Conservation (phyloP, 2,329 filamentous ascomycete species). For the Fusarium sp. region DNA sequence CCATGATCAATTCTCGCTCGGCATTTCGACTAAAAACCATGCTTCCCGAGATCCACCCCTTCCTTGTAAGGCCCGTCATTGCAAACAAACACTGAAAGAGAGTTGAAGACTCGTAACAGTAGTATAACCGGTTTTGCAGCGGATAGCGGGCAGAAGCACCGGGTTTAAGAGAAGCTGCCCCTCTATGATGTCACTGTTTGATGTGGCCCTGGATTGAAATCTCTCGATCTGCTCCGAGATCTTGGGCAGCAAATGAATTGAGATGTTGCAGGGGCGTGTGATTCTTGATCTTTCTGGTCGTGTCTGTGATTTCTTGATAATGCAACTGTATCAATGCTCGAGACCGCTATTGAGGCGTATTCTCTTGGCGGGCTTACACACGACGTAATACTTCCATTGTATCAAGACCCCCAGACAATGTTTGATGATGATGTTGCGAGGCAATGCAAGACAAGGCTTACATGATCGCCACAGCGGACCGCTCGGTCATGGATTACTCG, state of each 20-base stretch:
- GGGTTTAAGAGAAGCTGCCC: constrained; percentile 18
- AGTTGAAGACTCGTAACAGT: constrained; percentile 11
- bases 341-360: constrained; percentile 1
- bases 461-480: constrained; percentile 11
- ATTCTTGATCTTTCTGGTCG: not conserved
- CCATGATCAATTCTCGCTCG: too few species aligned
- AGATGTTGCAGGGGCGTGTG: constrained; percentile 11
- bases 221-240: constrained; percentile 38
- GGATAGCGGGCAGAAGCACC: not conserved
- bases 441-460: not conserved
- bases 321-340: constrained; percentile 16
- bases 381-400: constrained; percentile 32
- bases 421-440: not conserved
- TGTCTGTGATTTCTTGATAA: not conserved
- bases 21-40: not conserved
- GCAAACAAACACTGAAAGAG: not conserved
- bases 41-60: constrained; percentile 4
- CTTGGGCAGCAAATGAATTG: constrained; percentile 24
- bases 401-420: not conserved
- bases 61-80: constrained; percentile 18
- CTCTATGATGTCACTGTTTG: constrained; percentile 37
- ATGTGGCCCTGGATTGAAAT: constrained; percentile 19
- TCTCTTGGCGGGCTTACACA: constrained; percentile 12
- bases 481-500: not conserved
- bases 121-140: constrained; percentile 22